phyloP scores from a whole-genome alignment of 768 basidiomycete genomes.

The Mrakia gelida region DNA sequence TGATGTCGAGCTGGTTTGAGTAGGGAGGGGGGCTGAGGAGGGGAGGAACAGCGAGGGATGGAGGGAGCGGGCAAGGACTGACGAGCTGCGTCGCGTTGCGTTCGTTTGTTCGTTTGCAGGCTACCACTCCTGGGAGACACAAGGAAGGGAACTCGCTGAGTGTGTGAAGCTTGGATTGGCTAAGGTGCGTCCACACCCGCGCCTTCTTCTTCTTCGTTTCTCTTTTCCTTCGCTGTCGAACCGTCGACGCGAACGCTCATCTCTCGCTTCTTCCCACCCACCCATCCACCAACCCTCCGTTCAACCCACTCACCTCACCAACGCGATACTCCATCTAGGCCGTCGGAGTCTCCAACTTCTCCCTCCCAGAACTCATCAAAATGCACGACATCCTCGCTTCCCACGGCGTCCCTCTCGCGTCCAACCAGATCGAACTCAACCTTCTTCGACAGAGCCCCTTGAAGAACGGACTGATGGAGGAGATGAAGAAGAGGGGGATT shows the following conservation, averaged over 20 bases:
- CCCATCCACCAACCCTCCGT: background rate
- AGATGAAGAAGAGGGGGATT: conserved; percentile 42
- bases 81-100: background rate
- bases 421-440: conserved; percentile 45
- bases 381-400: conserved; percentile 38
- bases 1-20: too few species aligned
- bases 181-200: conserved; percentile 30
- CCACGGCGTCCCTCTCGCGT: conserved; percentile 41
- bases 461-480: conserved; percentile 40
- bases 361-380: conserved; percentile 29
- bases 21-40: background rate
- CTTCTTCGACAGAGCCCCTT: conserved; percentile 41
- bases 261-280: background rate
- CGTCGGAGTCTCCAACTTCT: conserved; percentile 19
- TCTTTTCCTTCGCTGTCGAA: background rate
- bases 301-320: background rate
- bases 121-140: conserved; percentile 38
- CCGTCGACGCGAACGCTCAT: too few species aligned
- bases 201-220: too few species aligned
- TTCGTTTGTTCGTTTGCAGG: background rate
- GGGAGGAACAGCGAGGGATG: background rate
- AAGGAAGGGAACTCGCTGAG: conserved; percentile 39
- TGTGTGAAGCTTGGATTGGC: conserved; percentile 41
- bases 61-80: background rate
- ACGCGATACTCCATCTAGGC: background rate